Evolutionary conservation across 2,329 filamentous ascomycete species (phyloP), one percentile per base, ranked within the genome.

Genomic region (Paraconiothyrium sp.): DNA sequence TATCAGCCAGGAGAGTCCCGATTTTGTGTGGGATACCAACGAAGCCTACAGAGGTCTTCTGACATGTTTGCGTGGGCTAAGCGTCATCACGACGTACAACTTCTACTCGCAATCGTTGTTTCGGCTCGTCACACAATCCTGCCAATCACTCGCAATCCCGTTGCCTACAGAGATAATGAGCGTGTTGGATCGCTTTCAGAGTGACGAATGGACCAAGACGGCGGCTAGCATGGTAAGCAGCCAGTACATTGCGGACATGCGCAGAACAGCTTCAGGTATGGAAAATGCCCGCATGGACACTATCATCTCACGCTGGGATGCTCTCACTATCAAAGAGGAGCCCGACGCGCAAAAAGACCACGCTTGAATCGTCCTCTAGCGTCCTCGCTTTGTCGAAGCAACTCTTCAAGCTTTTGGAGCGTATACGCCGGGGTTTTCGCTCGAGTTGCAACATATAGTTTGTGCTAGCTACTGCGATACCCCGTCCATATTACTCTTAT

Each of bases 131-230:
- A 68, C 73, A 4, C 73, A 76, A 52, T 67, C 68, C 13, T 75
- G 73, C 52, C 66, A 66, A 43, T 48, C 54, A 9, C 41, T 75
- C 1, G 61, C 58, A 1, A 65, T 76, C 37, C 57, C 58, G 27
- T 35, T 76, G 22, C 74, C 74, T 4, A 27, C 49, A 2, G 71
- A 75, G 32, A 57, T 71, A 8, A 62, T 63, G 24, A 66, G 44
- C 5, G 62, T 63, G 16, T 49, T 75, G 7, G 67, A 72, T 24
- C 58, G 59, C 16, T 75, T 71, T 37, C 65, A 58, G 11, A 73
- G 65, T 49, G 71, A 75, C 43, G 73, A 76, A 48, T 76, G 74
- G 74, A 76, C 72, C 1, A 69, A 64, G 32, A 68, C 70, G 14
- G 74, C 72, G 24, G 67, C 66, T 1, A 64, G 48, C 30, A 34